These are phyloP conservation scores for Brassica balearica DNA, from an alignment of 441 rosid species.

Conservation along the genomic window DNA sequence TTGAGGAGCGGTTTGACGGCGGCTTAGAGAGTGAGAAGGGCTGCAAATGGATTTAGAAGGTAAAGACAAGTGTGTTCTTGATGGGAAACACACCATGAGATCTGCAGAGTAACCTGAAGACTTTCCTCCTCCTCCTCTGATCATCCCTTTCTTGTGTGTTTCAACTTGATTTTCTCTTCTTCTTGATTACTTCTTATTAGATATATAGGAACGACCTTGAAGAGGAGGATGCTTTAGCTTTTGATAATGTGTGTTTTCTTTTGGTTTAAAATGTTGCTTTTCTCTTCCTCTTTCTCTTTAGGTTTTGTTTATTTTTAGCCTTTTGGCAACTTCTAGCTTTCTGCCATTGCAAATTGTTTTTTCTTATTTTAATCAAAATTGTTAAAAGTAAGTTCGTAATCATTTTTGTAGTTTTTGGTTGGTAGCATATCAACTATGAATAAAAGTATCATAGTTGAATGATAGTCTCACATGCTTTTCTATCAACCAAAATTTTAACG, in stretches of 20 bases:
- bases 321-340: slow-evolving; percentile 29
- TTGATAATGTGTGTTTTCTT: slow-evolving; percentile 40
- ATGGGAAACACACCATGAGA: slow-evolving; percentile 84
- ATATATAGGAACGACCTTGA: slow-evolving; percentile 42
- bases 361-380: neutral
- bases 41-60: slow-evolving; percentile 77
- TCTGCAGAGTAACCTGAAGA: slow-evolving; percentile 72
- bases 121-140: slow-evolving; percentile 74
- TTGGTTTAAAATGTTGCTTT: slow-evolving; percentile 28
- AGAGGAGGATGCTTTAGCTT: slow-evolving; percentile 47
- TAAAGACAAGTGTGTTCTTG: slow-evolving; percentile 67
- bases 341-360: neutral
- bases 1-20: slow-evolving; percentile 46
- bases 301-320: slow-evolving; percentile 32
- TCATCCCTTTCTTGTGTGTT: slow-evolving; percentile 38
- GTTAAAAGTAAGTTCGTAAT: neutral
- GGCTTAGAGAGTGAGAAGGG: slow-evolving; percentile 59
- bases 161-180: slow-evolving; percentile 16
- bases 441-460: slow-evolving; percentile 6
- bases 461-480: slow-evolving; percentile 17
- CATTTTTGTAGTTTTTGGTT: slow-evolving; percentile 23
- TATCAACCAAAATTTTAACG: neutral
- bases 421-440: slow-evolving; percentile 16
- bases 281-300: slow-evolving; percentile 5
- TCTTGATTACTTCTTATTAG: slow-evolving; percentile 21